Base-by-base conservation (phyloP, 2,329 filamentous ascomycete species). In the Ophiostoma australiae region DNA sequence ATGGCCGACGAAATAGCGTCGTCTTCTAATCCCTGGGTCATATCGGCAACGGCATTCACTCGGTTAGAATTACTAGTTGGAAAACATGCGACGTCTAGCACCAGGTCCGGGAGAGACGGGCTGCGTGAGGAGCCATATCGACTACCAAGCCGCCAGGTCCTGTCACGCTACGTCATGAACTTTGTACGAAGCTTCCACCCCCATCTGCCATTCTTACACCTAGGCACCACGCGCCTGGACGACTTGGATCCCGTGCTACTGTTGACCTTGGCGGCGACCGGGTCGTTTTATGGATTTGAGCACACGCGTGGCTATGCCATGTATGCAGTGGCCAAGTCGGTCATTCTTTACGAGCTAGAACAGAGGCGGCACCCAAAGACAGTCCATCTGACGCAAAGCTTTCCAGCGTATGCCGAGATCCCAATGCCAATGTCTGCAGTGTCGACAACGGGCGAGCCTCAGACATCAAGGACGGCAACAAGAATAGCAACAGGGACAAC, bases 261-360 rank as follows among this genome's bases (percentile, higher is more conserved):
- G 10, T 13, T 70, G 41, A 55, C 58, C 13, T 44, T 70, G n/a
- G 58, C 69, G 10, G 69, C 58, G 8, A 70, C 69, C 3, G 69
- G 69, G 39, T 44, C 69, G 4, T 70, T 70, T 65, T 70, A 70
- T 20, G 69, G 58, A 3, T 70, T 70, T 15, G 69, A 70, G 61
- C 69, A 70, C 41, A 65, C 39, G 17, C 27, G 41, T 4, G 69
- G 69, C 41, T 70, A 66, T 58, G 44, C 61, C 33, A 63, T 70
- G 61, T 70, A 70, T 33, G 39, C 23, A 27, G 61, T 65, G 3
- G 61, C 35, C 27, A 67, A 67, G 31, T 23, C 61, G 1, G 39
- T 58, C 41, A 66, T 70, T 15, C 4, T 35, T 2, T 31, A 48
- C 11, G 41, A 44, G 13, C 58, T 70, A 6, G 69, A 70, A 17